Evolutionary conservation across 2,329 filamentous ascomycete genomes (phyloP).

Genomic region (Paramyrothecium sp.): DNA sequence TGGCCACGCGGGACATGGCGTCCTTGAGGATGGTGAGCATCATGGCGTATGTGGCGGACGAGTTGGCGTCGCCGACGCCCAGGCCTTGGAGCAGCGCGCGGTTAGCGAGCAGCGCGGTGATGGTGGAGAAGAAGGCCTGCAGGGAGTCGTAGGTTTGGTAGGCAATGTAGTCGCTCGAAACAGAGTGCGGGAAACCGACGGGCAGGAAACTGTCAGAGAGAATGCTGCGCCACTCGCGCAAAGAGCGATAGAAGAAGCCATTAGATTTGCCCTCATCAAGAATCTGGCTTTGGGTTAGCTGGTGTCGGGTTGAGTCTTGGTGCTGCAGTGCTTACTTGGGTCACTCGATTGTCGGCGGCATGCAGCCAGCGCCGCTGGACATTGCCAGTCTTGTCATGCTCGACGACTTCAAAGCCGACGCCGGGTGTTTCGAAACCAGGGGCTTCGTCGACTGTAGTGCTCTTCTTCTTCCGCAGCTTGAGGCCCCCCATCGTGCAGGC

Average conservation of each 20-base stretch:
- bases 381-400: conserved; percentile 37
- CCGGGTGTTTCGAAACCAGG: conserved; percentile 17
- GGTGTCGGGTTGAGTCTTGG: background rate
- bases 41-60: conserved; percentile 77
- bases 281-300: conserved; percentile 16
- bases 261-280: conserved; percentile 16
- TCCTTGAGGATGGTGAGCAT: conserved; percentile 83
- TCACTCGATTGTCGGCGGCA: conserved; percentile 17
- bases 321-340: conserved; percentile 18
- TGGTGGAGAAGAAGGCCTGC: conserved; percentile 81
- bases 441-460: background rate
- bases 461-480: too few species aligned
- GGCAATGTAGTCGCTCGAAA: conserved; percentile 79
- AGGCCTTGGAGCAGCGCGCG: conserved; percentile 76
- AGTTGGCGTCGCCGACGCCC: conserved; percentile 79
- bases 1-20: conserved; percentile 76
- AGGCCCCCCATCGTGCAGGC: too few species aligned
- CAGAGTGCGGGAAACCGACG: conserved; percentile 83
- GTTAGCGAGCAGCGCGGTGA: conserved; percentile 76
- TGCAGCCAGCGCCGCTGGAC: conserved; percentile 33
- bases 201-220: conserved; percentile 75
- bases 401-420: conserved; percentile 27
- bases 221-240: conserved; percentile 34
- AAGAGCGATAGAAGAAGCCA: conserved; percentile 22
- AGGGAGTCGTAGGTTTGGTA: conserved; percentile 73